phyloP scores from a whole-genome alignment of 1,284 basidiomycete species.

The Heterobasidion occidentale region DNA sequence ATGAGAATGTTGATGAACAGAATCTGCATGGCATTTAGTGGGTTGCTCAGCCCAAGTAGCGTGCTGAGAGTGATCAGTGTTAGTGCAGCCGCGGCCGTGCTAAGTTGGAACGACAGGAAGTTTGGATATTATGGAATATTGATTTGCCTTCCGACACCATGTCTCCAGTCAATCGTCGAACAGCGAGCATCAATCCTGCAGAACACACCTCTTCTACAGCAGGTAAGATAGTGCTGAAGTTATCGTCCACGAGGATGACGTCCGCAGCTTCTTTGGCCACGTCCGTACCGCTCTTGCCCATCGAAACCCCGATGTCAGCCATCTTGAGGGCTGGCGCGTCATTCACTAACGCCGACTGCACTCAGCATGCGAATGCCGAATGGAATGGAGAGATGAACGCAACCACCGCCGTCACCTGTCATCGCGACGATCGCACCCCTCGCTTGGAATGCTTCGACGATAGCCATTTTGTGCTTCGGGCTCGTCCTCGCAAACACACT shows the following conservation, averaged over 20 bases:
- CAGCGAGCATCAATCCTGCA: background rate
- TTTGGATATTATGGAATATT: conserved; percentile 98
- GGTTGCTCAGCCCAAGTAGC: conserved; percentile 82
- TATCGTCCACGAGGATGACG: conserved; percentile 95
- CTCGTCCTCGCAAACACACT: conserved; percentile 94
- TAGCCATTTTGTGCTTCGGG: conserved; percentile 95
- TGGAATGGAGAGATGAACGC: conserved; percentile 11
- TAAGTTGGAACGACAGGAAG: conserved; percentile 94
- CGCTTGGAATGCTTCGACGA: conserved; percentile 88
- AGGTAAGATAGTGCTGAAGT: conserved; percentile 90
- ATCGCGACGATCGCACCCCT: conserved; percentile 90
- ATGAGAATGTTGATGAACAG: conserved; percentile 98
- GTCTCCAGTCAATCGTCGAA: too few species aligned
- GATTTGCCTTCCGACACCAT: conserved; percentile 62
- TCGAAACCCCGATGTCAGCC: conserved; percentile 96
- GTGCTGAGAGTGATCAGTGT: conserved; percentile 94
- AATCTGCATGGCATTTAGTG: conserved; percentile 98
- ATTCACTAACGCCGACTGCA: conserved; percentile 55
- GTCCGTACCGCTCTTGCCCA: conserved; percentile 96
- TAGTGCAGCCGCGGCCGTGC: conserved; percentile 91
- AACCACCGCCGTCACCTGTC: conserved; percentile 95
- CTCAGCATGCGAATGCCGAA: too few species aligned
- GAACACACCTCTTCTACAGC: conserved; percentile 85
- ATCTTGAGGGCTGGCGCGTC: conserved; percentile 96
- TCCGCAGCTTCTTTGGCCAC: conserved; percentile 98